Conservation (phyloP, 371 early-diverging fungal genomes). For the Cladochytrium tenue region DNA sequence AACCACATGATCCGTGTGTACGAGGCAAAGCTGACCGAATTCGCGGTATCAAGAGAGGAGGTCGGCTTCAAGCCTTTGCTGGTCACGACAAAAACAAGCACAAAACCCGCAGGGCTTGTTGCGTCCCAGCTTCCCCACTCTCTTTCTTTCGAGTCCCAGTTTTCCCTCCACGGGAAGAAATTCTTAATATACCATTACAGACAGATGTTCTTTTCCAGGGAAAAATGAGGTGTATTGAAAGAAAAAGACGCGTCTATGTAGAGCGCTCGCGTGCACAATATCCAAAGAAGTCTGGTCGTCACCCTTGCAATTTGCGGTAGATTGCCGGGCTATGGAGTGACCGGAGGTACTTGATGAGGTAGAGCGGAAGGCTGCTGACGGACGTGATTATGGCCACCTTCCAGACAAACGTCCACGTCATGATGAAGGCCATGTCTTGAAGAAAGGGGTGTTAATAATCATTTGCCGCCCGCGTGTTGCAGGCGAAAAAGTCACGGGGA, state of each 20-base stretch:
- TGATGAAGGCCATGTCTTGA: conserved; percentile 80
- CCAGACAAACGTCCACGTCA: conserved; percentile 82
- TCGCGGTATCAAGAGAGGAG: conserved; percentile 54
- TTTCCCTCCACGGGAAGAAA: too few species aligned
- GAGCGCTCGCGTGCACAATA: too few species aligned
- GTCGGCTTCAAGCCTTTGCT: conserved; percentile 51
- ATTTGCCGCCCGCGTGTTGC: too few species aligned
- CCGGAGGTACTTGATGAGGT: conserved; percentile 31
- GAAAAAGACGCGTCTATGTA: too few species aligned
- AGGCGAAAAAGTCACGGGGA: too few species aligned
- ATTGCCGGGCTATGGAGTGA: conserved; percentile 35
- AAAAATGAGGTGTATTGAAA: too few species aligned
- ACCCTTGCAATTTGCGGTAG: conserved; percentile 43
- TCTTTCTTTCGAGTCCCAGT: too few species aligned
- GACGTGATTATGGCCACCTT: conserved; percentile 88
- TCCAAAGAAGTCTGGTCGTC: conserved; percentile 2
- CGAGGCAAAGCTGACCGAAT: conserved; percentile 61
- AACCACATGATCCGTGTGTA: conserved; percentile 60
- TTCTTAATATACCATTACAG: too few species aligned
- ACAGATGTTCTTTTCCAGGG: too few species aligned
- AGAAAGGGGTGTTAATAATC: background rate
- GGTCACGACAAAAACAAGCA: conserved; percentile 29
- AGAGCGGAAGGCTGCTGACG: conserved; percentile 77
- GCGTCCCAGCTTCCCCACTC: too few species aligned
- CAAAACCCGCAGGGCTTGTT: conserved; percentile 42